Percentiles rank a stretch among this genome's conserved stretches.
Conservation (phyloP, 192 early-diverging fungal genomes). For the Glomus cerebriforme region DNA sequence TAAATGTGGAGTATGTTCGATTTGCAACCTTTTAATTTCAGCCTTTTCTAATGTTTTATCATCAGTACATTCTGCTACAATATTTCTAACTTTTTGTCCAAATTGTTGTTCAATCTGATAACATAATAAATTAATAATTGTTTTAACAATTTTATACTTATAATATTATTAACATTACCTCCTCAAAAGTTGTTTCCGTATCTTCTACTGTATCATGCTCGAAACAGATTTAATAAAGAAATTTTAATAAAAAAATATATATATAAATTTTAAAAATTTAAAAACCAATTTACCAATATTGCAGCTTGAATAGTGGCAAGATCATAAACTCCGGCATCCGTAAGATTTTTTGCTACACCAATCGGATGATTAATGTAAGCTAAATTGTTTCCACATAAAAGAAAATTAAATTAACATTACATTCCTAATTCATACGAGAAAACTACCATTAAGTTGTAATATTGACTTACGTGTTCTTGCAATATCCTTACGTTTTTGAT, state of each 20-base stretch:
- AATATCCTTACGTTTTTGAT: slow-evolving; percentile 57
- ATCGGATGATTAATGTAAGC: slow-evolving; percentile 69
- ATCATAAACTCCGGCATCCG: slow-evolving; percentile 55
- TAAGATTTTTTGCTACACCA: slow-evolving; percentile 51
- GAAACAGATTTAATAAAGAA: neutral
- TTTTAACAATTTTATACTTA: too few relatives aligned
- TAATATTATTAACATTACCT: slow-evolving; percentile 43
- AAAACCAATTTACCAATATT: slow-evolving; percentile 43
- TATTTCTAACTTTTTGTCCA: slow-evolving; percentile 45
- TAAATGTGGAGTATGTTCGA: slow-evolving; percentile 52
- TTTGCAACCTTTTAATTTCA: slow-evolving; percentile 61
- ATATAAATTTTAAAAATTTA: neutral
- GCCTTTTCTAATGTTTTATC: slow-evolving; percentile 51
- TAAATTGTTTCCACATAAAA: neutral
- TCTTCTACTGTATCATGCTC: slow-evolving; percentile 71
- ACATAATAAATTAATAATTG: neutral
- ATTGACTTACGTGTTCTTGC: slow-evolving; percentile 42
- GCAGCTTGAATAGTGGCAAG: slow-evolving; percentile 53
- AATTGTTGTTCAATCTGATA: slow-evolving; percentile 47
- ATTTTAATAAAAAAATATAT: neutral
- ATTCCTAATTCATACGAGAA: neutral
- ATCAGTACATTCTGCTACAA: slow-evolving; percentile 65
- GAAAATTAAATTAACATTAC: neutral
- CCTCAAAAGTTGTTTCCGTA: slow-evolving; percentile 63
- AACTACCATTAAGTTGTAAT: neutral